Conservation (phyloP, 108 stramenopile genomes). For the Epithemia pelagica region DNA sequence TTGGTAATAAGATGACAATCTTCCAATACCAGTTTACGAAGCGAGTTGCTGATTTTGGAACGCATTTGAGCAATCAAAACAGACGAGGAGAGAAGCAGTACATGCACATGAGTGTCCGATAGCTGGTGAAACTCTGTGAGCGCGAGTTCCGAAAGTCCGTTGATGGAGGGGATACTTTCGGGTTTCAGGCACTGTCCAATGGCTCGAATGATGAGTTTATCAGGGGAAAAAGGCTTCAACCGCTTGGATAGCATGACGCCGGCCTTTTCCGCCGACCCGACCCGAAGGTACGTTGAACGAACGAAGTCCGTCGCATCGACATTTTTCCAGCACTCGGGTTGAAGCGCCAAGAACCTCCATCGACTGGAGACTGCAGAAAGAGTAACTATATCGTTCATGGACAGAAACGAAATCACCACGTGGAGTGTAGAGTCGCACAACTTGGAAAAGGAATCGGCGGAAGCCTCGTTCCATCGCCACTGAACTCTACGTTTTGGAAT, state of each 20-base stretch:
- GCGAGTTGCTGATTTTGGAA: not conserved
- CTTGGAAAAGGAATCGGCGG: not conserved
- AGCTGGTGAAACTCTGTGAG: conserved; percentile 19
- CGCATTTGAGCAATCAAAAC: not conserved
- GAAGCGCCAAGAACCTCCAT: conserved; percentile 8
- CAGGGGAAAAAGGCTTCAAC: not conserved
- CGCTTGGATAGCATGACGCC: not conserved
- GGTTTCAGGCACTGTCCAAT: conserved; percentile 16
- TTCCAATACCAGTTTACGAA: conserved; percentile 10
- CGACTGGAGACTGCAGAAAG: conserved; percentile 8
- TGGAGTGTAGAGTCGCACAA: conserved; percentile 20
- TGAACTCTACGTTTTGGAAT: not conserved
- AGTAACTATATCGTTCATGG: conserved; percentile 7
- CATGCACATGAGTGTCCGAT: conserved; percentile 31
- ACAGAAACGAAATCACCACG: conserved; percentile 12
- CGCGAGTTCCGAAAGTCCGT: conserved; percentile 12
- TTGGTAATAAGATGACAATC: conserved; percentile 18
- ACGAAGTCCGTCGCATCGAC: conserved; percentile 30
- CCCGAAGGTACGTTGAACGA: not conserved
- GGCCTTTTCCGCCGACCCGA: not conserved
- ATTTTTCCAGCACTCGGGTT: conserved; percentile 10
- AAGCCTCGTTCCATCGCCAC: conserved; percentile 1
- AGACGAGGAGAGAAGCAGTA: conserved; percentile 18
- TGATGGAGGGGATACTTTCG: conserved; percentile 9
- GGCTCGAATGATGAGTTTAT: conserved; percentile 11